These are phyloP conservation scores for Hymenoscyphus albidus DNA, from an alignment of 2,329 filamentous ascomycete genomes.

Conservation along the genomic window DNA sequence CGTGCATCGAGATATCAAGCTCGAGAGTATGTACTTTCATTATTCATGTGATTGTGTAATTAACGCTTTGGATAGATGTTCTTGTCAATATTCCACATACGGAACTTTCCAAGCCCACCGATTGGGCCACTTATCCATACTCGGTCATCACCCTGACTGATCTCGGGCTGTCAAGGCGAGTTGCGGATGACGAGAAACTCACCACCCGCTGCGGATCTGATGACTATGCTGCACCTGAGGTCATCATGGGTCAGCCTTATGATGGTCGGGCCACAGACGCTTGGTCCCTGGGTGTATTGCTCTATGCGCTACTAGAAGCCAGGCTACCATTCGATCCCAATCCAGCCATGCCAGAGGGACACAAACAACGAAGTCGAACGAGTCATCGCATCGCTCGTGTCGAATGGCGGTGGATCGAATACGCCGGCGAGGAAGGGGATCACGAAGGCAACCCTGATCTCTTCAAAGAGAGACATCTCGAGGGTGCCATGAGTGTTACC, in stretches of 20 bases:
- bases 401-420: slow-evolving; percentile 93
- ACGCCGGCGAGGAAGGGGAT: slow-evolving; percentile 78
- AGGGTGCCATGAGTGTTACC: slow-evolving; percentile 75
- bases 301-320: slow-evolving; percentile 93
- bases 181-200: slow-evolving; percentile 82
- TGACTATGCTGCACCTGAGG: slow-evolving; percentile 94
- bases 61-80: slow-evolving; percentile 58
- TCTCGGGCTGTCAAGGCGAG: slow-evolving; percentile 80
- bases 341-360: slow-evolving; percentile 72
- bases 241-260: slow-evolving; percentile 92
- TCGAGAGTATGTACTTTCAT: slow-evolving; percentile 70
- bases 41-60: slow-evolving; percentile 15
- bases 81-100: slow-evolving; percentile 76
- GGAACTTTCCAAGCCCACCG: slow-evolving; percentile 59
- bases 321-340: slow-evolving; percentile 88
- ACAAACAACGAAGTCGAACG: slow-evolving; percentile 73
- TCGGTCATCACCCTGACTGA: slow-evolving; percentile 88
- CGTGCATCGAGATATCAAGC: slow-evolving; percentile 95
- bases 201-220: slow-evolving; percentile 92
- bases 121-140: slow-evolving; percentile 74
- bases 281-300: slow-evolving; percentile 89
- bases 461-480: slow-evolving; percentile 60
- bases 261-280: slow-evolving; percentile 89
- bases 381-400: slow-evolving; percentile 93
- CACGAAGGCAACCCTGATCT: slow-evolving; percentile 66